A percentile compares a stretch with the other conserved stretches of the same genome.
Evolutionary conservation across 129 eudicot species (phyloP).

Genomic region (Cynara cardunculus): DNA sequence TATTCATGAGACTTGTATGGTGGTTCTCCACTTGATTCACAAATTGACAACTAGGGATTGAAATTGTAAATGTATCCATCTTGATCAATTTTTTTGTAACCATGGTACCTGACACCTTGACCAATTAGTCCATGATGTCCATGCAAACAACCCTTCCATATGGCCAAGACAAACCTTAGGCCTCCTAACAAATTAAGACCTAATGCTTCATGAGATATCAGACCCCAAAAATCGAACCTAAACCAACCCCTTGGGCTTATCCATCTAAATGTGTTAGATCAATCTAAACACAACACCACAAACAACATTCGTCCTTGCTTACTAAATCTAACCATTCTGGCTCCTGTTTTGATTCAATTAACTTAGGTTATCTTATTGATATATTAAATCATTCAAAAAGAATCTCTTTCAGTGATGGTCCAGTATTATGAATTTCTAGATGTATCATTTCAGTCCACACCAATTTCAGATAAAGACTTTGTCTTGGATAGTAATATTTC

Average conservation of each 20-base stretch:
- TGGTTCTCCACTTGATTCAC: background rate
- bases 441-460: background rate
- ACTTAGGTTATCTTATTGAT: background rate
- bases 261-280: background rate
- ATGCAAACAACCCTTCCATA: background rate
- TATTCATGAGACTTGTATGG: background rate
- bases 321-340: background rate
- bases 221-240: background rate
- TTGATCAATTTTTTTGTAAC: background rate
- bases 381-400: background rate
- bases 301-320: background rate
- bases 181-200: background rate
- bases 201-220: background rate
- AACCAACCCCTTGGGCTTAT: background rate
- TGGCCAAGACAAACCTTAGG: background rate
- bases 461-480: background rate
- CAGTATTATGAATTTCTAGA: background rate
- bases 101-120: background rate
- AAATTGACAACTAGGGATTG: background rate
- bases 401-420: background rate
- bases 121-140: background rate
- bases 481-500: background rate
- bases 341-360: background rate
- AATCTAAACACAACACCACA: background rate
- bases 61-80: background rate